Conservation (phyloP, 208 protist species). For the Angomonas deanei region DNA sequence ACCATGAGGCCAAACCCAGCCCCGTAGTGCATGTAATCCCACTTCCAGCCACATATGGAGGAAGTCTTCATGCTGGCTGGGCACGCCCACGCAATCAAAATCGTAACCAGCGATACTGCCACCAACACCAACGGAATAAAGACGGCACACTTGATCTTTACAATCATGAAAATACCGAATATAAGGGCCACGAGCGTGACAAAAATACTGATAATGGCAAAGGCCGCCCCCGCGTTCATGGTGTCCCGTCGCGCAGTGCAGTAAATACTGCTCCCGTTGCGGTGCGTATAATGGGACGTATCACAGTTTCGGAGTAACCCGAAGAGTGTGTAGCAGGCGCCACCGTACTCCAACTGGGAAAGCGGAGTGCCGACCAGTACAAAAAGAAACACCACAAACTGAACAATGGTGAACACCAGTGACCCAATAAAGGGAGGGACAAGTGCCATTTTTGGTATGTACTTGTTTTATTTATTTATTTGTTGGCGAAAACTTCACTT, state of each 20-base stretch:
- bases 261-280: slow-evolving; percentile 11
- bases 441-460: slow-evolving; percentile 17
- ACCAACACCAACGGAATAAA: slow-evolving; percentile 21
- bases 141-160: slow-evolving; percentile 9
- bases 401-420: slow-evolving; percentile 23
- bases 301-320: slow-evolving; percentile 27
- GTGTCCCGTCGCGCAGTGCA: slow-evolving; percentile 18
- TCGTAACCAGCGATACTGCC: slow-evolving; percentile 20
- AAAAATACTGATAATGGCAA: slow-evolving; percentile 31
- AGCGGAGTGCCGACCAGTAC: slow-evolving; percentile 15
- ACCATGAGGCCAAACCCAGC: slow-evolving; percentile 45
- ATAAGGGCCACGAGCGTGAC: slow-evolving; percentile 27
- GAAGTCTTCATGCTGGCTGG: slow-evolving; percentile 30
- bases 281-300: slow-evolving; percentile 17
- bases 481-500: not conserved
- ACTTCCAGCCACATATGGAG: slow-evolving; percentile 24
- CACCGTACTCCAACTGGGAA: not conserved
- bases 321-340: slow-evolving; percentile 39
- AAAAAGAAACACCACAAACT: slow-evolving; percentile 22
- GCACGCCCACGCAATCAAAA: slow-evolving; percentile 41
- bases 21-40: slow-evolving; percentile 18
- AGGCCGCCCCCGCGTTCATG: slow-evolving; percentile 30
- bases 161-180: slow-evolving; percentile 25
- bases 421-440: slow-evolving; percentile 18
- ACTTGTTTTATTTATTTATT: not conserved